Base-by-base conservation (phyloP, 2,329 filamentous ascomycete genomes). In the Pseudogymnoascus sp. region DNA sequence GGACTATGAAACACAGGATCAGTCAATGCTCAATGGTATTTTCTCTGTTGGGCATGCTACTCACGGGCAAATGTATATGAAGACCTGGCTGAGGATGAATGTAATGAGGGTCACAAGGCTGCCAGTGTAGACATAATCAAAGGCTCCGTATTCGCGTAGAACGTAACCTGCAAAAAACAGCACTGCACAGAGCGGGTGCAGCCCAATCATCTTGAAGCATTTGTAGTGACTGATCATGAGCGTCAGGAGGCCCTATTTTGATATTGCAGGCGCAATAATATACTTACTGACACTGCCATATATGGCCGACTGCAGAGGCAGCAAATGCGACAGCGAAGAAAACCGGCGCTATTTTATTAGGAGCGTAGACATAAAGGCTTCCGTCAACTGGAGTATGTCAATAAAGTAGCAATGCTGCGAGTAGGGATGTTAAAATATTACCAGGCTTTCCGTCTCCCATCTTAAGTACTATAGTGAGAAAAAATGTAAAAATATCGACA, bases 121-220 rank as follows among this genome's bases (percentile, higher is more conserved):
- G 2, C 50, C 50, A 33, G 50, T 69, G 26, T 76, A 79, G 2
- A 78, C 68, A 59, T 80, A 78, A 66, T 83, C 70, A 67, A 76
- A 79, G 1, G 82, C 76, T 0, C 80, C 81, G 42, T 78, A 78
- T 67, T 78, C 78, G 4, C 83, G 78, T 42, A 81, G 68, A 5
- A 78, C 75, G 70, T 85, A 86, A n/a, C 84, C 83, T 2, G 72
- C 76, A 0, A 78, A 76, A 72, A 85, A 84, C 38, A 86, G 70
- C 1, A 81, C 69, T 13, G 78, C 77, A 62, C 79, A 83, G 69
- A 82, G 76, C 8, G 81, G 76, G 26, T 83, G 81, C 4, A 86
- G 72, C 0, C 78, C 70, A 0, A 81, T 83, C 37, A 83, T 73
- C 38, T 76, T 77, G 78, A 80, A 85, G 67, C 77, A 81, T 64